A percentile compares a stretch with the other conserved stretches of the same genome.
Conservation (phyloP, 73 alveolate species). For the Paramecium biaurelia region DNA sequence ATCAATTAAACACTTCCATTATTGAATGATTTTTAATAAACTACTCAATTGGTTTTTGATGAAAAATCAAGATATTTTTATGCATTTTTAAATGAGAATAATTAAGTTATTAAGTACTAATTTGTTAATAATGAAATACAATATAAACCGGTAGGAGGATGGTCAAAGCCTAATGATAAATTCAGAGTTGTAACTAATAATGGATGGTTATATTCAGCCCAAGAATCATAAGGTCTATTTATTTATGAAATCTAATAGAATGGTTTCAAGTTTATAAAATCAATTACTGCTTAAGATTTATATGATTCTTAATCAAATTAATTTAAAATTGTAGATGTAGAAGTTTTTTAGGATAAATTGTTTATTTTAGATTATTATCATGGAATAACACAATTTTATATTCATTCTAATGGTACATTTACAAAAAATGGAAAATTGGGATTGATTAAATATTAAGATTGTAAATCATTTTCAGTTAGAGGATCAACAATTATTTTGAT, state of each 20-base stretch:
- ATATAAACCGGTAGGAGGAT: background rate
- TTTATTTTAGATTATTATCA: background rate
- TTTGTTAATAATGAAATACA: background rate
- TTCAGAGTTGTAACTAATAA: background rate
- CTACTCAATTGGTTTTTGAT: background rate
- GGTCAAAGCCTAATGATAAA: background rate
- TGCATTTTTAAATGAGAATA: background rate
- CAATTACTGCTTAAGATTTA: constrained; percentile 16
- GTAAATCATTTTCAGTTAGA: background rate
- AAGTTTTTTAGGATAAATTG: background rate
- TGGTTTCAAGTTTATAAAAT: background rate
- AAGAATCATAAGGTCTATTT: background rate
- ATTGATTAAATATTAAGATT: background rate
- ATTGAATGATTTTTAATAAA: background rate
- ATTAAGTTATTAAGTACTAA: background rate
- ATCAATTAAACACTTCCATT: background rate
- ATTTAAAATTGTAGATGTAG: background rate
- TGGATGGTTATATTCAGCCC: background rate
- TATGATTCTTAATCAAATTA: background rate
- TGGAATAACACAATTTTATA: background rate
- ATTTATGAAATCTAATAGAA: background rate
- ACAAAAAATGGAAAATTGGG: background rate
- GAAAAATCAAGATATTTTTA: background rate
- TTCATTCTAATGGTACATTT: background rate
- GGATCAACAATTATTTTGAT: background rate